phyloP scores from a whole-genome alignment of 768 basidiomycete species.

The Termitomyces sp. region DNA sequence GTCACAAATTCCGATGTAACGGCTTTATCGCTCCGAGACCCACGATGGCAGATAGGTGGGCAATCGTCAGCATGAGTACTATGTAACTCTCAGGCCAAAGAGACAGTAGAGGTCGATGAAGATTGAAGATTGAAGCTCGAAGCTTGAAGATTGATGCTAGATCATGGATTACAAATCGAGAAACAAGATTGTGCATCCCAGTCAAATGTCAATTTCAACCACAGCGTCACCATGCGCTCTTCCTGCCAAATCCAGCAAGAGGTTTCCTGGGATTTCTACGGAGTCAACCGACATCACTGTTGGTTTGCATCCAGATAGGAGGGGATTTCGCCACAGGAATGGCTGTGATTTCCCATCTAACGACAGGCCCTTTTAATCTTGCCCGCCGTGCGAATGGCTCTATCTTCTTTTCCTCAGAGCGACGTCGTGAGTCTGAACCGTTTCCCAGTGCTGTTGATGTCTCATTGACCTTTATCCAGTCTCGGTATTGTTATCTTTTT shows the following conservation, averaged over 20 bases:
- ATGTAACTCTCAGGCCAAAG: neutral
- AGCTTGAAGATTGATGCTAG: neutral
- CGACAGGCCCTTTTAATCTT: neutral
- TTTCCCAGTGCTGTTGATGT: neutral
- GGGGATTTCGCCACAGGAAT: neutral
- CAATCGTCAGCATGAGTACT: neutral
- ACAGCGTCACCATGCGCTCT: neutral
- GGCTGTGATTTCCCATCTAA: neutral
- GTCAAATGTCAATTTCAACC: neutral
- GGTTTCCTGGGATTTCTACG: neutral
- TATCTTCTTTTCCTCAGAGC: neutral
- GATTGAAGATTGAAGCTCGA: too few species aligned
- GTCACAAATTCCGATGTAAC: neutral
- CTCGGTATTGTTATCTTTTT: neutral
- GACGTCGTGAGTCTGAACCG: neutral
- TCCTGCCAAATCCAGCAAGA: neutral
- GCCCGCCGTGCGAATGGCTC: neutral
- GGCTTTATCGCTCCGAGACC: neutral
- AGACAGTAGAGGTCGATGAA: neutral
- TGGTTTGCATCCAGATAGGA: neutral
- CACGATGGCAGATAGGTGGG: neutral
- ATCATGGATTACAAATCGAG: neutral
- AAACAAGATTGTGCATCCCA: neutral
- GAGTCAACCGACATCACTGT: neutral
- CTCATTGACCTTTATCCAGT: neutral